Evolutionary conservation across 1,284 basidiomycete genomes (phyloP).

Genomic region (Marasmius oreades): DNA sequence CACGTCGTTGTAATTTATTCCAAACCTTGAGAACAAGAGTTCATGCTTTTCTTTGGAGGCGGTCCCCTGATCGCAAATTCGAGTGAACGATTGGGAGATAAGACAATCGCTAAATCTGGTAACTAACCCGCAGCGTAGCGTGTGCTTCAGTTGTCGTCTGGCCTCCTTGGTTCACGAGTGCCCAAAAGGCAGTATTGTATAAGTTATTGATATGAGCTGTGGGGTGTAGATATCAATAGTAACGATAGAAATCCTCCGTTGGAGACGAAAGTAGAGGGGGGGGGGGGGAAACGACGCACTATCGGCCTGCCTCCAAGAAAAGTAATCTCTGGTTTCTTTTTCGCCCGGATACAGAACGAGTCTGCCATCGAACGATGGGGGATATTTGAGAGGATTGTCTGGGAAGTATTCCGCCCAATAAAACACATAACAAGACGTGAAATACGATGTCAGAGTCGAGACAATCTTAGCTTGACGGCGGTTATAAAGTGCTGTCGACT

Average conservation of each 20-base stretch:
- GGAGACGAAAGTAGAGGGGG: neutral
- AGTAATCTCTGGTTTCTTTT: constrained; percentile 85
- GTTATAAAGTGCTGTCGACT: constrained; percentile 76
- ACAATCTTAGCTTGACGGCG: constrained; percentile 88
- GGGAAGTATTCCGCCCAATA: constrained; percentile 84
- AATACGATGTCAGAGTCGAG: constrained; percentile 84
- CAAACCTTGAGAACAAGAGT: constrained; percentile 79
- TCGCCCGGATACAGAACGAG: constrained; percentile 81
- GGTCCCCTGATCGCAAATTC: constrained; percentile 60
- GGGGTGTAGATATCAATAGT: constrained; percentile 12
- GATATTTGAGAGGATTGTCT: constrained; percentile 64
- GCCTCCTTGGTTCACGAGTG: constrained; percentile 79
- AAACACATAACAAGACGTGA: constrained; percentile 91
- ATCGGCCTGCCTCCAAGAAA: constrained; percentile 93
- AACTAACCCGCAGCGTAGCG: constrained; percentile 60
- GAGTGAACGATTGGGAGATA: neutral
- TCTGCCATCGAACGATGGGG: constrained; percentile 92
- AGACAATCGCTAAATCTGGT: constrained; percentile 3
- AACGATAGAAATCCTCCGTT: constrained; percentile 5
- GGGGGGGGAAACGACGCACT: constrained; percentile 51
- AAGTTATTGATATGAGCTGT: constrained; percentile 97
- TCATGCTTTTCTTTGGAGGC: constrained; percentile 89
- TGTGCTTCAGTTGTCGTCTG: constrained; percentile 82
- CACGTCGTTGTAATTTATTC: constrained; percentile 86
- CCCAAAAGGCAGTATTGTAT: constrained; percentile 97